Evolutionary conservation across 768 basidiomycete genomes (phyloP), one percentile per base, ranked within the genome.

Genomic region (Lentinula sp.): DNA sequence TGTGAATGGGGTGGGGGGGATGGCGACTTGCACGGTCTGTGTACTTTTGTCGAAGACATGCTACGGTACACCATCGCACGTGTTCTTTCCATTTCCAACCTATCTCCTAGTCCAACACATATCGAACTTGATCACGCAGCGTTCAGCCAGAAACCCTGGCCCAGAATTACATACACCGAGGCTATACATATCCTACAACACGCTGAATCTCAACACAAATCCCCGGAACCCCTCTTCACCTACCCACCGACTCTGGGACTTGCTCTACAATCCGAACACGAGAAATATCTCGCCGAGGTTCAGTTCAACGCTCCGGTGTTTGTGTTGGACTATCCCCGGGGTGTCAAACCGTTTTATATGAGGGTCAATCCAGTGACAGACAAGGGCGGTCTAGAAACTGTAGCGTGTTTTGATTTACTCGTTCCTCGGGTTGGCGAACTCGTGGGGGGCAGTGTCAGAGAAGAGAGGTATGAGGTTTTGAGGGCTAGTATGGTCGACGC

Each of bases 301-400:
- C 72, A 88, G 54, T 74, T 86, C 57, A 70, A 76, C 28, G 89
- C 89, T 0, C 96, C 97, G 1, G 82, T 95, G 2, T 98, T 98
- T 70, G 88, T 99, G 58, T 91, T 87, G 13, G 87, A 96, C 70
- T 99, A 98, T 70, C 96, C 97, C 1, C 73, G 79, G 4, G 55
- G 70, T 2, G 71, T 93, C 63, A 99, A 99, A 73, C 95, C 97
- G 7, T 98, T 98, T 77, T 99, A 99, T 75, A 98, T 98, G 97
- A 85, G 91, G 39, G 70, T 70, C 45, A 93, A 92, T 67, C 69
- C 71, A 48, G 8, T 4, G 35, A 28, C 32, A 50, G 4, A 49
- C 18, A 15, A 39, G 49, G 32, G 69, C 64, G 41, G 79, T 43
- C 73, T 72, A 48, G 64, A 68, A 63, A 89, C 92, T 0, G 93